phyloP scores from a whole-genome alignment of 352 stramenopile genomes.

The Phytopythium chamaehyphon region DNA sequence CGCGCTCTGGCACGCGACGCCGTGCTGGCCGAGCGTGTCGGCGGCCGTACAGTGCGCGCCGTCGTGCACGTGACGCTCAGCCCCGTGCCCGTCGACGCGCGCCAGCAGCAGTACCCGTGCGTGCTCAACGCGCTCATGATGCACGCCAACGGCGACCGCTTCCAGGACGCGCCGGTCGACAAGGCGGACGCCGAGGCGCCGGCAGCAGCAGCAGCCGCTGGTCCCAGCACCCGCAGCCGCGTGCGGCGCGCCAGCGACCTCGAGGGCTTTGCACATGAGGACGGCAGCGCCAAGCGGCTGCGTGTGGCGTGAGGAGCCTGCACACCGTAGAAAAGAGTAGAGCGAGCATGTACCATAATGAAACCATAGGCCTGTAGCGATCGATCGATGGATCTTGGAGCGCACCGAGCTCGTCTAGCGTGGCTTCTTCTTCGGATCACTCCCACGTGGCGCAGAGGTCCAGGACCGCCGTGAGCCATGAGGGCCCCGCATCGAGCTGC shows the following conservation, averaged over 20 bases:
- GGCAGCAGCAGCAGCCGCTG: conserved; percentile 2
- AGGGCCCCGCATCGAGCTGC: too few relatives aligned
- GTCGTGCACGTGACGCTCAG: conserved; percentile 81
- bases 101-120: conserved; percentile 69
- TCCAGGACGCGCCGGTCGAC: conserved; percentile 38
- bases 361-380: too few relatives aligned
- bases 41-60: conserved; percentile 56
- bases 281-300: conserved; percentile 1
- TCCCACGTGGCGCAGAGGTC: too few relatives aligned
- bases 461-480: too few relatives aligned
- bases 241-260: conserved; percentile 3
- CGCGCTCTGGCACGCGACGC: conserved; percentile 43
- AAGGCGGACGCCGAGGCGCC: conserved; percentile 21
- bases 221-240: neutral
- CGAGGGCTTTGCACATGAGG: neutral
- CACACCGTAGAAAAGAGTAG: neutral
- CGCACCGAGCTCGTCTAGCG: too few relatives aligned
- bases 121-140: conserved; percentile 82
- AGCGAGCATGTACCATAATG: neutral
- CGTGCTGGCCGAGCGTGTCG: conserved; percentile 52
- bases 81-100: conserved; percentile 47
- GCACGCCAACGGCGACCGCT: conserved; percentile 66
- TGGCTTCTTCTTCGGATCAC: too few relatives aligned
- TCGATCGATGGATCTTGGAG: too few relatives aligned
- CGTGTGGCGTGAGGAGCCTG: neutral